These are phyloP conservation scores for Ulmus americana DNA, from an alignment of 331 rosid species.

Conservation along the genomic window DNA sequence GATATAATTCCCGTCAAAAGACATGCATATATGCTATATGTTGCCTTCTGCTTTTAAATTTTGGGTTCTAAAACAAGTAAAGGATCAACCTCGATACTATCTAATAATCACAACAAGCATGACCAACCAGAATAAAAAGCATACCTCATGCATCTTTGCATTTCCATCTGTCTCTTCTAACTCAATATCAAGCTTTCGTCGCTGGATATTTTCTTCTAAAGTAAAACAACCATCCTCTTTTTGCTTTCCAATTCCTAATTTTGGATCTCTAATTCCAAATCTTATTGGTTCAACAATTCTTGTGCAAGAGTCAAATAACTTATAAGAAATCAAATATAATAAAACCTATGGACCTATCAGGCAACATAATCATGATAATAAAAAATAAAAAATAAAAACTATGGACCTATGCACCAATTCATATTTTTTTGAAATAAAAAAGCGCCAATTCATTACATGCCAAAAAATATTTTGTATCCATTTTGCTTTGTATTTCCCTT, in stretches of 20 bases:
- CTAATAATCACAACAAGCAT: slow-evolving; percentile 19
- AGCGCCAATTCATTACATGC: no score
- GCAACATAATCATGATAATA: no score
- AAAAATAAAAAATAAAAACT: no score
- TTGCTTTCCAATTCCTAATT: slow-evolving; percentile 85
- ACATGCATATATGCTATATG: slow-evolving; percentile 85
- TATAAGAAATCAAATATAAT: not conserved
- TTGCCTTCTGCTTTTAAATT: slow-evolving; percentile 83
- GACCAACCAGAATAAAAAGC: slow-evolving; percentile 25
- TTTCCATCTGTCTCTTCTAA: slow-evolving; percentile 79
- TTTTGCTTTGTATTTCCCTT: no score
- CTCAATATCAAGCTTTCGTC: slow-evolving; percentile 79
- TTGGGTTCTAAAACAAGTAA: slow-evolving; percentile 72
- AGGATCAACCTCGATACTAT: slow-evolving; percentile 68
- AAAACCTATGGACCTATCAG: no score
- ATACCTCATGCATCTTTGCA: slow-evolving; percentile 84
- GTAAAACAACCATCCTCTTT: slow-evolving; percentile 89
- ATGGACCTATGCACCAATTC: no score
- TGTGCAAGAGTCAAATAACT: slow-evolving; percentile 20
- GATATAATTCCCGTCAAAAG: slow-evolving; percentile 82
- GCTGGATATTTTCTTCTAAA: slow-evolving; percentile 82
- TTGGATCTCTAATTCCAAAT: slow-evolving; percentile 91
- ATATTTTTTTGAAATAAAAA: no score
- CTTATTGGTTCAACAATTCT: slow-evolving; percentile 82
- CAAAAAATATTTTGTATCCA: no score